These are phyloP conservation scores for Pittosporum tobira DNA, from an alignment of 129 eudicot species.

Conservation along the genomic window DNA sequence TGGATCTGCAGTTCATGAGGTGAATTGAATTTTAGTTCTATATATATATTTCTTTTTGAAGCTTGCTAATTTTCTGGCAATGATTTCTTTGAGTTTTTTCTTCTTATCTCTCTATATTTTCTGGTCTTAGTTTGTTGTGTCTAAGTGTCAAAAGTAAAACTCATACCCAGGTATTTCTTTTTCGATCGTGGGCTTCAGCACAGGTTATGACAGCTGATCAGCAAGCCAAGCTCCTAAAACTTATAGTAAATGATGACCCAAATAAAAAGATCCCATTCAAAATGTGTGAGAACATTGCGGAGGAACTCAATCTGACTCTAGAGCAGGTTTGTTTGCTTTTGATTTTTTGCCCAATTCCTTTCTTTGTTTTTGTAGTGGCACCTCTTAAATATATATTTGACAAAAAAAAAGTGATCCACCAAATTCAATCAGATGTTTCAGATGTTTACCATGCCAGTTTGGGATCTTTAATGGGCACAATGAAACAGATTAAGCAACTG, in stretches of 20 bases:
- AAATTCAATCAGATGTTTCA: too few relatives aligned
- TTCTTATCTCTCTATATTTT: not conserved
- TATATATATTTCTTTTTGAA: too few relatives aligned
- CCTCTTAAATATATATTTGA: too few relatives aligned
- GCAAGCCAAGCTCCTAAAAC: slow-evolving; percentile 65
- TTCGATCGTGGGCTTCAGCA: slow-evolving; percentile 66
- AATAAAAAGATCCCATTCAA: slow-evolving; percentile 47
- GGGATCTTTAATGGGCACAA: too few relatives aligned
- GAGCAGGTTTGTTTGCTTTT: slow-evolving; percentile 67
- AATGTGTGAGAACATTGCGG: slow-evolving; percentile 67
- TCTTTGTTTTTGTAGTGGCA: too few relatives aligned
- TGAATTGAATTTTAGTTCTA: too few relatives aligned
- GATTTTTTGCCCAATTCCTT: too few relatives aligned
- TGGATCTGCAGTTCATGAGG: slow-evolving; percentile 87
- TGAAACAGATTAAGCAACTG: too few relatives aligned
- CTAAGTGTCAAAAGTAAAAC: not conserved
- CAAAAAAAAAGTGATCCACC: too few relatives aligned
- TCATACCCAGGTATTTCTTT: slow-evolving; percentile 45
- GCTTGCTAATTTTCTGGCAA: too few relatives aligned
- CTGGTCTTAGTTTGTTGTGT: slow-evolving; percentile 2
- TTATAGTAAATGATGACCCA: slow-evolving; percentile 37
- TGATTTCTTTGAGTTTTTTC: not conserved
- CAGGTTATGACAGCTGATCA: slow-evolving; percentile 84
- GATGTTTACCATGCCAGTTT: too few relatives aligned
- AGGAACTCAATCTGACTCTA: slow-evolving; percentile 63